Evolutionary conservation across 2,329 filamentous ascomycete species (phyloP).

Genomic region (Penicillium sp.): DNA sequence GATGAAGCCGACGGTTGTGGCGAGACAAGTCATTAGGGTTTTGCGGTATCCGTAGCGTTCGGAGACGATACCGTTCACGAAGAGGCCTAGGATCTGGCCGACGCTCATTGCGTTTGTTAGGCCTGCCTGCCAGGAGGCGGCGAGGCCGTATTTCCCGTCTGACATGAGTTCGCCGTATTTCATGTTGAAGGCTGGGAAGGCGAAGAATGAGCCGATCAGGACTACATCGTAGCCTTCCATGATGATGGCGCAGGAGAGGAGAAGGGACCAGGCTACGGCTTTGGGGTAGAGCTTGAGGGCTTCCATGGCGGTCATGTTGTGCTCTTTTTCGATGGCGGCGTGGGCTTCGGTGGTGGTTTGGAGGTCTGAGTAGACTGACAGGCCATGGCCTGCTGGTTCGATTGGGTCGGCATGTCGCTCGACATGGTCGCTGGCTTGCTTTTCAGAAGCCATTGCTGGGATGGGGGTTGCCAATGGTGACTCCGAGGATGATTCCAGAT

Average conservation of each 20-base stretch:
- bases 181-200: constrained; percentile 27
- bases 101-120: constrained; percentile 35
- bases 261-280: constrained; percentile 40
- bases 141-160: constrained; percentile 30
- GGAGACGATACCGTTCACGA: constrained; percentile 21
- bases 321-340: constrained; percentile 35
- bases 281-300: constrained; percentile 34
- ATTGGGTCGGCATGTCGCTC: constrained; percentile 1
- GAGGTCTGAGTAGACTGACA: constrained; percentile 29
- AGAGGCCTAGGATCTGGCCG: constrained; percentile 32
- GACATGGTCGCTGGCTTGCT: constrained; percentile 3
- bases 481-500: neutral
- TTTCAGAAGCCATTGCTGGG: constrained; percentile 9
- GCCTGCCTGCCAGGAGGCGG: constrained; percentile 38
- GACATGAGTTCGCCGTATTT: constrained; percentile 19
- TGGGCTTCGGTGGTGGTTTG: constrained; percentile 20
- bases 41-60: constrained; percentile 22
- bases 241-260: constrained; percentile 39
- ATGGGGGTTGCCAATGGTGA: neutral
- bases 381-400: neutral
- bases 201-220: constrained; percentile 38
- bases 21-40: constrained; percentile 22
- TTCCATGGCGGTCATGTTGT: constrained; percentile 36
- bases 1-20: constrained; percentile 28
- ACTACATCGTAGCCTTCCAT: constrained; percentile 46